A percentile compares a stretch with the other conserved stretches of the same genome.
Conservation (phyloP, 352 stramenopile genomes). For the Pythium coloratum region DNA sequence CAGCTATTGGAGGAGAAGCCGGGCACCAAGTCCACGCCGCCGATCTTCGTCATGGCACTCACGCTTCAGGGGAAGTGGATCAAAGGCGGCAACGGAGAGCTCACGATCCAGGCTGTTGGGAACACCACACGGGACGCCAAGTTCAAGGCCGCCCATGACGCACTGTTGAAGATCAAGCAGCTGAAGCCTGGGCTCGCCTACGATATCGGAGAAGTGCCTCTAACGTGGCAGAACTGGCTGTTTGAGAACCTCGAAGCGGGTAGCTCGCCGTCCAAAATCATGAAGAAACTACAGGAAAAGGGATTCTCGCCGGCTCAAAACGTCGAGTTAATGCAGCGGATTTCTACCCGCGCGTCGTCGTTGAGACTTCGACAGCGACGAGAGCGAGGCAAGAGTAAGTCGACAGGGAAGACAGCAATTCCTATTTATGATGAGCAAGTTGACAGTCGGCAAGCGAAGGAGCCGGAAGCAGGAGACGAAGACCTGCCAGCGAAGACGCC, state of each 20-base stretch:
- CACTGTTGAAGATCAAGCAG: slow-evolving; percentile 51
- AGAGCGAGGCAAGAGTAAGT: slow-evolving; percentile 29
- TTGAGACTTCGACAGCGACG: slow-evolving; percentile 46
- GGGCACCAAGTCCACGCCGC: slow-evolving; percentile 35
- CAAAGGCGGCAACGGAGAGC: slow-evolving; percentile 32
- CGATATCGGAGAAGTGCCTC: slow-evolving; percentile 48
- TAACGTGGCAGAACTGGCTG: slow-evolving; percentile 57
- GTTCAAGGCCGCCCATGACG: slow-evolving; percentile 62
- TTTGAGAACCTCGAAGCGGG: slow-evolving; percentile 65
- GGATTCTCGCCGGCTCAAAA: slow-evolving; percentile 61
- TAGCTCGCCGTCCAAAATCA: slow-evolving; percentile 44
- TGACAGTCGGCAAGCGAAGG: not conserved
- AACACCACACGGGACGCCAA: slow-evolving; percentile 73
- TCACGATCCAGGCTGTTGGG: slow-evolving; percentile 40
- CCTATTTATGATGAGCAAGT: slow-evolving; percentile 42
- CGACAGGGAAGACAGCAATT: not conserved
- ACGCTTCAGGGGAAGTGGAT: slow-evolving; percentile 56
- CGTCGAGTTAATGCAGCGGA: slow-evolving; percentile 56
- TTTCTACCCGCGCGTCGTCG: slow-evolving; percentile 56
- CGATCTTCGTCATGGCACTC: slow-evolving; percentile 50
- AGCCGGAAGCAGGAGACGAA: slow-evolving; percentile 4
- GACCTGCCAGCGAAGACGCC: not conserved
- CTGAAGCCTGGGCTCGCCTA: slow-evolving; percentile 63
- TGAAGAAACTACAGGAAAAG: slow-evolving; percentile 56
- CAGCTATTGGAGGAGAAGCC: slow-evolving; percentile 51